Evolutionary conservation across 208 protist species (phyloP), one percentile per base, ranked within the genome.

Genomic region (Eutreptiella sp.): DNA sequence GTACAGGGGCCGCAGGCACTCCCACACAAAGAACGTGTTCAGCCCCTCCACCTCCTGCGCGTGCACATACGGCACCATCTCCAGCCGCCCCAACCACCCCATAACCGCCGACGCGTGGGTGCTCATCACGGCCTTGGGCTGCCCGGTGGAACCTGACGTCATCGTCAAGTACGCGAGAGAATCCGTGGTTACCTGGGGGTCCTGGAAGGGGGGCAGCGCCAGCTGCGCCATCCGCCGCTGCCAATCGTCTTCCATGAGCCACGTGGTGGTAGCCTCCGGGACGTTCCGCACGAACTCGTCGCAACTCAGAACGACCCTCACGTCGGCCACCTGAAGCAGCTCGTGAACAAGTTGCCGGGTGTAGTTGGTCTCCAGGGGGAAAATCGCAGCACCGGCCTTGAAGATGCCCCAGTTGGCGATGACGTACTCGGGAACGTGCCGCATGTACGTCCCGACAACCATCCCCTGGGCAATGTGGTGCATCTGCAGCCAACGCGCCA

Each of bases 21-120:
- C 62, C 62, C 62, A 68, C 16, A 39, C n/a, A 34, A 68, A 68
- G 52, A 68, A 63, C 3, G 62, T 53, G 14, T 36, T 35, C 7
- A 3, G 28, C 23, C 52, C 62, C 43, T 68, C 62, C 2, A 33
- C 24, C 36, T 68, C 62, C 1, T 9, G 11, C 7, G 28, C 9
- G 23, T 7, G 7, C 23, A n/a, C 31, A 50, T 68, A 68, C 29
- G 62, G 62, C 11, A 53, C 2, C 1, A 1, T 9, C 53, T 1
- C 7, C 4, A 27, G 3, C 19, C 62, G 43, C 46, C 38, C 24
- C 14, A 53, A 32, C 9, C n/a, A 29, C 2, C 52, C 52, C 27
- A 53, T 2, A 2, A 19, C 11, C n/a, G 29, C 19, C 28, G 53
- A 62, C 4, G 5, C 4, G 1, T 38, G 7, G 29, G 62, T 41